Evolutionary conservation across 2,329 filamentous ascomycete genomes (phyloP), one percentile per base, ranked within the genome.

Genomic region (Stagonosporopsis rhizophila): DNA sequence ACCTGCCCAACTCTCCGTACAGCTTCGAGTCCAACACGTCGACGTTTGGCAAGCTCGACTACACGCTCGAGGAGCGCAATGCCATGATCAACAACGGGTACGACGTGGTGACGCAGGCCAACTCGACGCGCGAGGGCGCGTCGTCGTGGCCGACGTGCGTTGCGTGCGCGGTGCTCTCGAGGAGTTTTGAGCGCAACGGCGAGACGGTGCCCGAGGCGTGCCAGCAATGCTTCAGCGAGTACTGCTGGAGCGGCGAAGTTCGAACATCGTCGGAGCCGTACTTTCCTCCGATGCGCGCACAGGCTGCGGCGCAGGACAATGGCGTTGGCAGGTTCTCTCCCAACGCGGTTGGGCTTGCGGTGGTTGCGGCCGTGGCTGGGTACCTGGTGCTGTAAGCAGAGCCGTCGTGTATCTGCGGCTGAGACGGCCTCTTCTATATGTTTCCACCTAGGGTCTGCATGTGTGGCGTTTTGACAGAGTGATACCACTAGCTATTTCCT

Each of bases 181-280:
- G 94, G 59, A 92, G 88, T 64, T 85, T 95, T 62, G 81, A 86
- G 58, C 84, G 91, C 45, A 94, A 91, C 0, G 81, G 82, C 17
- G 89, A 89, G 0, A 60, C 78, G 0, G 82, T 93, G 1, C 94
- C 94, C 0, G 81, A 83, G 0, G 86, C 85, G 9, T 99, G 95
- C 79, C 81, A 78, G 39, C 69, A 82, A 45, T 99, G 95, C 79
- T 98, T 97, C 76, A 64, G 80, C 12, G 77, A 80, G 19, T 97
- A 97, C 79, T 99, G 95, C 83, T 99, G 95, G 95, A 85, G 97
- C 73, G 95, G 27, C 25, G 95, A n/a, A 90, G 85, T 1, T 77
- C 83, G 38, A 0, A 63, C 61, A 11, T 65, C 51, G 0, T 66
- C 73, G 1, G 40, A 61, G 32, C 65, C 70, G 1, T 76, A 76